Base-by-base conservation (phyloP, 2,329 filamentous ascomycete genomes). In the Fusarium austroafricanum region DNA sequence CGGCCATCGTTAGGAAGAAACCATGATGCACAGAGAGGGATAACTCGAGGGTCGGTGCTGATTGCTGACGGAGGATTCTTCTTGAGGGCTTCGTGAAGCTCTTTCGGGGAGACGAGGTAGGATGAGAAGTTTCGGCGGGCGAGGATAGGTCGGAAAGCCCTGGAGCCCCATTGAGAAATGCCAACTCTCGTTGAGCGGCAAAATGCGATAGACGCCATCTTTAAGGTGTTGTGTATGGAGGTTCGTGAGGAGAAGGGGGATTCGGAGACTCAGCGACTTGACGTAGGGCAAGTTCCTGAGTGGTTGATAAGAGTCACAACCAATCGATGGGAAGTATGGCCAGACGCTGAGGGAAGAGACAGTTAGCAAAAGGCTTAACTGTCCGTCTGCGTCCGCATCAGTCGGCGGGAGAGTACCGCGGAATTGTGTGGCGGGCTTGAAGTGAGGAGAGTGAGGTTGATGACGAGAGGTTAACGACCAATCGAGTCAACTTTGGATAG, bases 21-120 rank as follows among this genome's bases (percentile, higher is more conserved):
- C 96, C 96, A 99, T 23, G 93, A 87, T 45, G 94, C 96, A 80
- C 94, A 97, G 40, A 99, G 86, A 4, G 96, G 92, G 54, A 99
- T 89, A 42, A 96, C 90, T 70, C 92, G 90, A 2, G 95, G 92
- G 14, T 93, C 89, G 42, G 92, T 91, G 62, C 92, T 93, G 73
- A 95, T 92, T 65, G 90, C 89, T 53, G 90, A 92, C 14, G 91
- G 87, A 5, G 93, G 87, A 78, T 95, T 96, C 81, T 91, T 91
- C 79, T 91, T 90, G 51, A 99, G 86, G 51, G 94, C 94, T 69
- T 91, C 87, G 75, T 90, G 81, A 58, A 98, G 89, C 80, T 97
- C 91, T 65, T 89, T 87, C 1, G 96, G 95, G 3, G 92, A 90
- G 75, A 99, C 91, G 66, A 98, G 85, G 79, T 97, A 98, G 55